phyloP scores from a whole-genome alignment of 2,329 filamentous ascomycete species.

The Rhynchosporium agropyri region DNA sequence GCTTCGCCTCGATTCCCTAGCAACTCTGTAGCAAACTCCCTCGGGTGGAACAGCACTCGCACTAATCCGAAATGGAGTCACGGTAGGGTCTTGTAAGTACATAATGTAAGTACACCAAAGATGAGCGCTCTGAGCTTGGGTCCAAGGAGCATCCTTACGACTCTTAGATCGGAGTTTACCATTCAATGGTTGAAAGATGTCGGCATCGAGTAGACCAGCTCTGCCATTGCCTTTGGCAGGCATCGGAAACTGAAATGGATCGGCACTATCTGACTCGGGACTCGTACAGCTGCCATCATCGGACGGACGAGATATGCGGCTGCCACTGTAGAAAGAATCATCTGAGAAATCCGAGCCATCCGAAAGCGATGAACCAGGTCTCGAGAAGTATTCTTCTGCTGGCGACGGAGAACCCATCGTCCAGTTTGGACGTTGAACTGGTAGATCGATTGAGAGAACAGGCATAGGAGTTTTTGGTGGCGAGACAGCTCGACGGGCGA shows the following conservation, averaged over 20 bases:
- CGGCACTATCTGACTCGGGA: constrained; percentile 49
- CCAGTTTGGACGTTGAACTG: constrained; percentile 39
- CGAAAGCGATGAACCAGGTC: constrained; percentile 38
- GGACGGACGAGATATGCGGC: constrained; percentile 57
- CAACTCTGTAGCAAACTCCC: constrained; percentile 65
- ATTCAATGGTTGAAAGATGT: constrained; percentile 30
- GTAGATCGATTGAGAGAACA: constrained; percentile 22
- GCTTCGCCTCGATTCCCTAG: constrained; percentile 65
- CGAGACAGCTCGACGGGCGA: constrained; percentile 41
- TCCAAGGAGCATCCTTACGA: constrained; percentile 58
- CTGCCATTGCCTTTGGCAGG: constrained; percentile 35
- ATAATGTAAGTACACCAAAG: constrained; percentile 67
- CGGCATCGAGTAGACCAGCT: constrained; percentile 16
- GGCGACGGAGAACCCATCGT: constrained; percentile 32
- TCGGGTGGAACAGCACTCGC: constrained; percentile 66
- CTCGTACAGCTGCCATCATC: constrained; percentile 59
- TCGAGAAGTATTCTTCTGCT: constrained; percentile 31
- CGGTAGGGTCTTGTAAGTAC: constrained; percentile 67
- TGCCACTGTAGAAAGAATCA: constrained; percentile 59
- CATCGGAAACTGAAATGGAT: constrained; percentile 41
- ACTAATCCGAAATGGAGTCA: constrained; percentile 66
- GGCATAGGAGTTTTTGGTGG: constrained; percentile 63
- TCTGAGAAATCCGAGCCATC: constrained; percentile 57
- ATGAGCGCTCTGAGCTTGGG: constrained; percentile 65
- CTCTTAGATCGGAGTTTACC: constrained; percentile 38